phyloP scores from a whole-genome alignment of 176 grass and related monocot species.

The Ensete glaucum region DNA sequence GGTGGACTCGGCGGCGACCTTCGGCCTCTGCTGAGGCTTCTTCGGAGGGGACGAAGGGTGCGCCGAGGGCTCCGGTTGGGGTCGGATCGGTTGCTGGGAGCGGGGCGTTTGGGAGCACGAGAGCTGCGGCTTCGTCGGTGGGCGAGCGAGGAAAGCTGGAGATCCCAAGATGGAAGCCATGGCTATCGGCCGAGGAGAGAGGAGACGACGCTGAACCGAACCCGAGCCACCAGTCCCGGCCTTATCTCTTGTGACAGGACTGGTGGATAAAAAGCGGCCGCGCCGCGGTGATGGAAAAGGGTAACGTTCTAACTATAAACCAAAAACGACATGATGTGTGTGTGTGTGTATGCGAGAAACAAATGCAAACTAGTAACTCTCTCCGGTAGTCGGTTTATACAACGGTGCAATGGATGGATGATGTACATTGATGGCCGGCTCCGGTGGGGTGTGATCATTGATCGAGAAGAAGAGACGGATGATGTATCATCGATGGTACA shows the following conservation, averaged over 20 bases:
- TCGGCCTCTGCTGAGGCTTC: conserved; percentile 34
- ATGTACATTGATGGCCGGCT: background rate
- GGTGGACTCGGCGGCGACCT: conserved; percentile 42
- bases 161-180: conserved; percentile 78
- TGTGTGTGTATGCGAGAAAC: no score
- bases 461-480: no score
- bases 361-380: no score
- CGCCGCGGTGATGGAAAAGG: no score
- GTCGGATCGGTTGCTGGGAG: conserved; percentile 22
- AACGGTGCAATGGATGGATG: no score
- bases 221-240: background rate
- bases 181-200: background rate
- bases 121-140: conserved; percentile 49
- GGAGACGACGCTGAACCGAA: background rate
- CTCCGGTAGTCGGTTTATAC: no score
- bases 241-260: background rate
- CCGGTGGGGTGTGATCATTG: background rate
- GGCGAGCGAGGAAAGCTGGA: conserved; percentile 43
- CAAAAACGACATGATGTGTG: no score
- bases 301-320: no score
- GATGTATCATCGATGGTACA: conserved; percentile 19
- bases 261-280: no score
- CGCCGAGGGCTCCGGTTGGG: conserved; percentile 24
- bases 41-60: background rate
- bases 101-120: conserved; percentile 53